Conservation (phyloP, 2,329 filamentous ascomycete genomes). For the Nemania sp. region DNA sequence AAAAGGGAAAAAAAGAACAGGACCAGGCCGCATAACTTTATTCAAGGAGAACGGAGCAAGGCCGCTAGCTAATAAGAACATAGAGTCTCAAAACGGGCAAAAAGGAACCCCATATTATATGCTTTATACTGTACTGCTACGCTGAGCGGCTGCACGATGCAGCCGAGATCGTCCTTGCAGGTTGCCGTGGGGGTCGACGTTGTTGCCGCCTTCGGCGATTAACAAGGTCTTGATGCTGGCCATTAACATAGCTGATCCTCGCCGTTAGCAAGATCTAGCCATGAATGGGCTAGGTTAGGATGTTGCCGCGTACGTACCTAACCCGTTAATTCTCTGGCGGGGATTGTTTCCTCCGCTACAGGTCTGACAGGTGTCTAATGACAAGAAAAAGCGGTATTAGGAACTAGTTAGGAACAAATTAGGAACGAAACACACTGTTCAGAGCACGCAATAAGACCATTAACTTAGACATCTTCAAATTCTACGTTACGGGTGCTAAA, state of each 20-base stretch:
- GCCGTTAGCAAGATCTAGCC: neutral
- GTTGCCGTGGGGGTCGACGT: constrained; percentile 28
- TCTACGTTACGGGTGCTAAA: neutral
- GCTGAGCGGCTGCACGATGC: constrained; percentile 27
- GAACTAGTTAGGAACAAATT: too few species aligned
- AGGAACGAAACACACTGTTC: neutral
- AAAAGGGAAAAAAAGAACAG: constrained; percentile 9
- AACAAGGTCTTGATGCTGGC: neutral
- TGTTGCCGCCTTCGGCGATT: constrained; percentile 9
- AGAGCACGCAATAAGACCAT: neutral
- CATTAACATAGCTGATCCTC: neutral
- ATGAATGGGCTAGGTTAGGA: neutral
- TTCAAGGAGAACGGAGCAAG: neutral
- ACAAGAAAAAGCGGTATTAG: too few species aligned
- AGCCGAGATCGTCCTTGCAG: constrained; percentile 32
- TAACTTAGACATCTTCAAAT: neutral
- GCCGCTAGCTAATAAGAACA: constrained; percentile 13
- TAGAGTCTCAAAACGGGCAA: constrained; percentile 6
- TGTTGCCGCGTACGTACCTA: too few species aligned
- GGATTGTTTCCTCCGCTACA: too few species aligned
- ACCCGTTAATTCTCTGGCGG: too few species aligned
- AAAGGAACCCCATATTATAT: constrained; percentile 11
- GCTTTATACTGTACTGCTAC: constrained; percentile 20
- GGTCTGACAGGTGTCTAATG: too few species aligned
- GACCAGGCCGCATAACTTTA: constrained; percentile 13